Percentiles rank a stretch among this genome's conserved stretches.
These are phyloP conservation scores for Penicillium salamii DNA, from an alignment of 495 filamentous ascomycete genomes.

Conservation along the genomic window DNA sequence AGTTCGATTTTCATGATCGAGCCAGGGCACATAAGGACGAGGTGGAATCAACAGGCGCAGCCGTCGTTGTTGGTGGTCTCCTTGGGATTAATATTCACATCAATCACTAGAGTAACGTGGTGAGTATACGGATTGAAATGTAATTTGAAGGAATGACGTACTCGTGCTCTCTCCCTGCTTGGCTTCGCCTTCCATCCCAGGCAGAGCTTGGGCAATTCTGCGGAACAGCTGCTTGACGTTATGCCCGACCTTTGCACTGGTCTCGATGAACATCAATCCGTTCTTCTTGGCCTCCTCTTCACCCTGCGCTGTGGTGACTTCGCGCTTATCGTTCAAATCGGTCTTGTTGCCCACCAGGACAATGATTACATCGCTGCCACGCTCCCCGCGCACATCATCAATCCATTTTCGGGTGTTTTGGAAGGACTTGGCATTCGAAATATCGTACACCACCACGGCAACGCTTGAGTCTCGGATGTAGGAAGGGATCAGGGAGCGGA, in stretches of 20 bases:
- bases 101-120: conserved; percentile 65
- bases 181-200: conserved; percentile 91
- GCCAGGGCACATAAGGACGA: conserved; percentile 13
- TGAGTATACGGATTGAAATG: conserved; percentile 14
- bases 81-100: conserved; percentile 83
- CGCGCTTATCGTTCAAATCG: conserved; percentile 93
- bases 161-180: conserved; percentile 63
- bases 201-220: conserved; percentile 94
- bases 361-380: conserved; percentile 97
- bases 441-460: conserved; percentile 97
- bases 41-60: conserved; percentile 66
- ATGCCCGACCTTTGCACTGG: conserved; percentile 94
- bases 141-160: conserved; percentile 29
- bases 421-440: conserved; percentile 95
- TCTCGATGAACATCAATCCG: conserved; percentile 97
- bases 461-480: conserved; percentile 98
- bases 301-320: conserved; percentile 90
- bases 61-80: conserved; percentile 70
- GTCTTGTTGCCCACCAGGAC: conserved; percentile 99
- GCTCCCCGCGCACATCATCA: conserved; percentile 93
- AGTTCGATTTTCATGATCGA: conserved; percentile 35
- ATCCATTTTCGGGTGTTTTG: conserved; percentile 99
- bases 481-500: conserved; percentile 92
- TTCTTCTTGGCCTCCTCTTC: conserved; percentile 99
- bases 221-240: conserved; percentile 97